A percentile compares a stretch with the other conserved stretches of the same genome.
Evolutionary conservation across 257 asterid genomes (phyloP).

Genomic region (Solanum tacnaense): DNA sequence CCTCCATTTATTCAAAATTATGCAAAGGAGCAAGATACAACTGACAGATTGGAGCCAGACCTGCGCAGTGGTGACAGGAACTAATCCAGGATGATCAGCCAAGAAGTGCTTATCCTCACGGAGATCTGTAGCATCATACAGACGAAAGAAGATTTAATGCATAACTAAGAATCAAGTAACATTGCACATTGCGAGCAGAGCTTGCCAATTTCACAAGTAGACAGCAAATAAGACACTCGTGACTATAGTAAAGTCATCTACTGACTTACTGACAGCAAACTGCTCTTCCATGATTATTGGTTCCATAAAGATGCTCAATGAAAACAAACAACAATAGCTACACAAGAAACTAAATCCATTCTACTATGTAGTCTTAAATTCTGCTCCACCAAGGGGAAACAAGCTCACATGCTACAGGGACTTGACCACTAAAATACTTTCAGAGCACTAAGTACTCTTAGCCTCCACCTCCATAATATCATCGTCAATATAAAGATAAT

Average conservation of each 20-base stretch:
- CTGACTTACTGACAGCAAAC: background rate
- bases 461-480: background rate
- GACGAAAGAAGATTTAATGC: background rate
- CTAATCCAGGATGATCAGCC: slow-evolving; percentile 89
- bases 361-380: background rate
- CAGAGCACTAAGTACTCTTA: background rate
- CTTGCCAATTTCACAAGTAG: background rate
- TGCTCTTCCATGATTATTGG: background rate
- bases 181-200: background rate
- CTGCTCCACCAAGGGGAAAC: background rate
- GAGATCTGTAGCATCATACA: slow-evolving; percentile 43
- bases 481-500: background rate
- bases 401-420: background rate
- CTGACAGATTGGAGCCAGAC: slow-evolving; percentile 22
- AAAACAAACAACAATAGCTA: background rate
- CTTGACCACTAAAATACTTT: background rate
- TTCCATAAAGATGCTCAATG: background rate
- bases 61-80: slow-evolving; percentile 78
- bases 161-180: background rate
- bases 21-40: background rate
- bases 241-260: background rate
- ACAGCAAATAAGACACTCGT: background rate
- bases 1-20: background rate
- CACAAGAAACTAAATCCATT: background rate
- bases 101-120: slow-evolving; percentile 88